These are phyloP conservation scores for Tolypocladium tundrense DNA, from an alignment of 2,329 filamentous ascomycete species.

Conservation along the genomic window DNA sequence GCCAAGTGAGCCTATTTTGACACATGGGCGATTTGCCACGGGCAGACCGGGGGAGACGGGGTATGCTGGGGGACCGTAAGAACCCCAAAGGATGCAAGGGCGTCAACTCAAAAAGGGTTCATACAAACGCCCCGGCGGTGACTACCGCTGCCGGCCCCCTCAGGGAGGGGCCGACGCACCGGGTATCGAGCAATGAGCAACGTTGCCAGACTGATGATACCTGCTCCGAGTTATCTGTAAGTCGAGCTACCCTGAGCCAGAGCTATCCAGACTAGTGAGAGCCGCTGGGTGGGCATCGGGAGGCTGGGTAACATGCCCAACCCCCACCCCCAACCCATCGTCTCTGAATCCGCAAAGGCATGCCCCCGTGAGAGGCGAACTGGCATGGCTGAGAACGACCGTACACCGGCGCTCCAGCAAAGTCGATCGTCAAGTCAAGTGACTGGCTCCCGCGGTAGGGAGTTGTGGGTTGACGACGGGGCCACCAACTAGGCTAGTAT, in stretches of 20 bases:
- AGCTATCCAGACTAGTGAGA: background rate
- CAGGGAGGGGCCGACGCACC: background rate
- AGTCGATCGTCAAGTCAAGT: background rate
- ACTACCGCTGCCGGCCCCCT: background rate
- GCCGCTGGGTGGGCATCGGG: background rate
- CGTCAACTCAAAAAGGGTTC: background rate
- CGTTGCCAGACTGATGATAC: constrained; percentile 2
- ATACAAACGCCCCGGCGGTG: background rate
- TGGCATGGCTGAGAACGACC: background rate
- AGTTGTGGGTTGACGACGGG: background rate
- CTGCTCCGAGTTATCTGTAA: background rate
- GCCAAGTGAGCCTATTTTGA: background rate
- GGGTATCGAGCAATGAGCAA: background rate
- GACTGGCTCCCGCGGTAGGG: background rate
- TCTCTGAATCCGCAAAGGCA: background rate
- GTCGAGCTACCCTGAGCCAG: background rate
- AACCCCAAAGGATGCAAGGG: background rate
- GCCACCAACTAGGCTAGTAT: background rate
- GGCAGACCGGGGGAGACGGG: background rate
- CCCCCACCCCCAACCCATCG: background rate
- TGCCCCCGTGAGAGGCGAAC: background rate
- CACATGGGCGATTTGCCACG: background rate
- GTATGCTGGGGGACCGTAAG: background rate
- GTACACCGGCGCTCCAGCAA: background rate
- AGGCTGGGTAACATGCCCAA: constrained; percentile 3